Evolutionary conservation across 2,329 filamentous ascomycete genomes (phyloP), one percentile per base, ranked within the genome.

Genomic region (Neobulgaria alba): DNA sequence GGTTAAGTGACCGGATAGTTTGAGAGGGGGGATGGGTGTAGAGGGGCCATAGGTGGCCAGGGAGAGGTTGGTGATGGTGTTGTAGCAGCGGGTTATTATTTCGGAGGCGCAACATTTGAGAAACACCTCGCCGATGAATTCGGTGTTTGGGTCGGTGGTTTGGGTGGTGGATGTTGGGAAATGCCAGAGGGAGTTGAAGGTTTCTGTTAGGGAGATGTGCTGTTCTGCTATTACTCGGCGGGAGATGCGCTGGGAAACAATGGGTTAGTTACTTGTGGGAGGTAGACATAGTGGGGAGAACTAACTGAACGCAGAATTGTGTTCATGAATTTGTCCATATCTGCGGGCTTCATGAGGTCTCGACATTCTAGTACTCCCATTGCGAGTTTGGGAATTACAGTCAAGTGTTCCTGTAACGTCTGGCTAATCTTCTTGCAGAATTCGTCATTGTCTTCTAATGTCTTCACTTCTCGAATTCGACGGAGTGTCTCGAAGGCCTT

Each of bases 191-290:
- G 85, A 85, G 61, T 92, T 82, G 67, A 89, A 96, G 1, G 89
- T 95, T 53, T 96, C 89, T 3, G 89, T 95, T 14, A 98, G 73
- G 8, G 92, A 88, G 29, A 98, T 77, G 59, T 98, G 92, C 57
- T 98, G 92, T 63, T 98, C 92, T 23, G 92, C 92, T 58, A 98
- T 98, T 51, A 96, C 92, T 47, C 93, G 79, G 45, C 92, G 81
- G 33, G 89, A 95, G 53, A 98, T 98, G 45, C 92, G 78, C 85
- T 92, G 31, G 26, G n/a, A 1, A 21, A 10, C 37, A 15, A 42
- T 29, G 18, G 32, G 18, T 41, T 38, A 32, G 26, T n/a, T 10
- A 8, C n/a, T 10, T 3, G 19, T 19, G 17, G 4, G n/a, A 37
- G 16, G 3, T 26, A 7, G 23, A 26, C 23, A 7, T 26, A 26